Base-by-base conservation (phyloP, 805 yeast species). In the Candida arabinofermentans region DNA sequence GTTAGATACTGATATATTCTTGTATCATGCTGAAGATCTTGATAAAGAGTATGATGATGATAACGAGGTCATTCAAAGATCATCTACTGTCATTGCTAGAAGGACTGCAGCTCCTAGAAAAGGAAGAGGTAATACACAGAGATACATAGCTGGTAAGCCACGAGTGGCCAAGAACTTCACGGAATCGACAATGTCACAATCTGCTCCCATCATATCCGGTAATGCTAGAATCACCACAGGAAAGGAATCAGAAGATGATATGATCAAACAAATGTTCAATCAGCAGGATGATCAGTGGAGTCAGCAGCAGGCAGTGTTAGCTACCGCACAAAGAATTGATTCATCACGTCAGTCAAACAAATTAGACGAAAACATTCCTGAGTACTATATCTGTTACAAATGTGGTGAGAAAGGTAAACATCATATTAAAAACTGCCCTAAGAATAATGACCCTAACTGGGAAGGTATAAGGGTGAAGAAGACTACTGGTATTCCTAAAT, bases 401-500 rank as follows among this genome's bases (percentile, higher is more conserved):
- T 93, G 99, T 69, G 98, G 98, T 37, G 87, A 86, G 23, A 86
- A 88, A 62, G 93, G 88, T 42, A 77, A 75, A 46, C 99, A 93
- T 62, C 91, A 95, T 89, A 91, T 93, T 45, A 86, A 85, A 58
- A 87, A 89, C 54, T 93, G 99, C 69, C 99, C 99, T 0, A 87
- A 95, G 3, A 84, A 86, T 56, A 80, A 78, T 34, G 98, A 91
- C 64, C 96, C 96, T 2, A 86, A 80, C 53, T 89, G 89, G 74
- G 98, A 91, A 58, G 96, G 96, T 16, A 87, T 86, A 57, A 74
- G 95, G 46, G 84, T 93, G 37, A 84, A 86, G 54, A 76, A 95
- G 53, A 90, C 97, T 0, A 93, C 98, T 0, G 99, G 99, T 81
- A 93, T 93, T 57, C 99, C 99, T 2, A 85, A 83, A 63, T 83